Conservation (phyloP, 1,284 basidiomycete genomes). For the Fistulinella cinereoalba region DNA sequence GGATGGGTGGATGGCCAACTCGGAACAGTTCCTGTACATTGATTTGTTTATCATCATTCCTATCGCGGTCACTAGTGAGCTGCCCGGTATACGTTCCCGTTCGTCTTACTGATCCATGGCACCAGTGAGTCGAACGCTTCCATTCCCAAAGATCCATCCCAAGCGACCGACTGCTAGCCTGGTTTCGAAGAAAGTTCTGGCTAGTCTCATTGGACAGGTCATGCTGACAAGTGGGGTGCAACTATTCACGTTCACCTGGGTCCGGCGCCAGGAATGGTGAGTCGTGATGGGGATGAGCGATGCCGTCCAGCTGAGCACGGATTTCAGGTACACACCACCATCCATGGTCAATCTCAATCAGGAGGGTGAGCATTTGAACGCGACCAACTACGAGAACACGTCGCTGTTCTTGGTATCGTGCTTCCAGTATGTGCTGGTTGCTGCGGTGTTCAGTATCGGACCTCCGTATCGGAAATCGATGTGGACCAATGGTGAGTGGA, state of each 20-base stretch:
- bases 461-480: slow-evolving; percentile 94
- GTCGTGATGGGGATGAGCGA: background rate
- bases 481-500: slow-evolving; percentile 84
- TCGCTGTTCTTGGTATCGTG: slow-evolving; percentile 91
- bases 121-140: slow-evolving; percentile 90
- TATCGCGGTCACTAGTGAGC: slow-evolving; percentile 89
- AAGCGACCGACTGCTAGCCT: slow-evolving; percentile 96
- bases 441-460: slow-evolving; percentile 96
- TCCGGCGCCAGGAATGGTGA: slow-evolving; percentile 80
- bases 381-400: slow-evolving; percentile 94
- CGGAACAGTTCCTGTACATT: slow-evolving; percentile 86
- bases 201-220: slow-evolving; percentile 93
- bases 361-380: slow-evolving; percentile 75
- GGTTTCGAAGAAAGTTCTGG: slow-evolving; percentile 93
- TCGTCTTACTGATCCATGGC: slow-evolving; percentile 11
- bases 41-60: slow-evolving; percentile 98
- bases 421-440: slow-evolving; percentile 98
- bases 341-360: slow-evolving; percentile 48
- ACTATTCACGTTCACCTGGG: slow-evolving; percentile 88
- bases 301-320: slow-evolving; percentile 3
- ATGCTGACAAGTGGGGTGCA: slow-evolving; percentile 84
- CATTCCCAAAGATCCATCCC: slow-evolving; percentile 82
- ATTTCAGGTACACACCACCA: slow-evolving; percentile 62
- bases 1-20: slow-evolving; percentile 7
- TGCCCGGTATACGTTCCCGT: background rate